Percentiles rank a stretch among this genome's conserved stretches.
Evolutionary conservation across 495 filamentous ascomycete genomes (phyloP).

Genomic region (Aspergillus affinis): DNA sequence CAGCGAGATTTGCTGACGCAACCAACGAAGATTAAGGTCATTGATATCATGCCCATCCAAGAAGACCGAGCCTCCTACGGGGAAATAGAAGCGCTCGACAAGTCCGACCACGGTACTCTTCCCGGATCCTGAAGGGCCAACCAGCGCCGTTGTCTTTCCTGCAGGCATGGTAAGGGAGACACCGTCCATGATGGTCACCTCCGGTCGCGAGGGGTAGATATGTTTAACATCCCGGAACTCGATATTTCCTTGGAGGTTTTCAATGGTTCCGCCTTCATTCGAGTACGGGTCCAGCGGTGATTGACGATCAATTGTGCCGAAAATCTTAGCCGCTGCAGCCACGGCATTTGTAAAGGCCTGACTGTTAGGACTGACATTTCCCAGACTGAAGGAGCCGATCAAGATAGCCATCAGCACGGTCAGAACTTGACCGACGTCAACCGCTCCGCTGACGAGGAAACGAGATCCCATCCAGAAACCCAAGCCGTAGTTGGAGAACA

Average conservation of each 20-base stretch:
- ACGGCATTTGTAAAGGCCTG: conserved; percentile 81
- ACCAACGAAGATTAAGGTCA: conserved; percentile 82
- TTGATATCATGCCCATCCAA: conserved; percentile 84
- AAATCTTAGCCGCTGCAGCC: conserved; percentile 87
- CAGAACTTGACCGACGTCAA: conserved; percentile 53
- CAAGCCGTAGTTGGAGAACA: conserved; percentile 88
- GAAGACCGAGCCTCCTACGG: conserved; percentile 73
- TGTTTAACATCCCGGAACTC: conserved; percentile 84
- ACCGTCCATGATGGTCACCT: conserved; percentile 81
- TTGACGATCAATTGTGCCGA: conserved; percentile 82
- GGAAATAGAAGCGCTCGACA: conserved; percentile 90
- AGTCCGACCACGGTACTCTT: conserved; percentile 93
- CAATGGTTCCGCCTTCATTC: conserved; percentile 66
- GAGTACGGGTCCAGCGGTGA: conserved; percentile 83
- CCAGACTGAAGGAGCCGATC: conserved; percentile 87
- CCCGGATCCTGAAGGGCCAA: conserved; percentile 83
- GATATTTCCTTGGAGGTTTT: conserved; percentile 72
- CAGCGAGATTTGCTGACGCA: conserved; percentile 86
- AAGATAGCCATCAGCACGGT: conserved; percentile 88
- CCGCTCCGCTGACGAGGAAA: conserved; percentile 68
- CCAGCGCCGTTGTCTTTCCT: conserved; percentile 83
- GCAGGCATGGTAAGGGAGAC: conserved; percentile 77
- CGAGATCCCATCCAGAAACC: conserved; percentile 94
- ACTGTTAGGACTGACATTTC: conserved; percentile 82
- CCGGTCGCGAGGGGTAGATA: conserved; percentile 89